Evolutionary conservation across 2,329 filamentous ascomycete species (phyloP).

Genomic region (Alternaria viburni): DNA sequence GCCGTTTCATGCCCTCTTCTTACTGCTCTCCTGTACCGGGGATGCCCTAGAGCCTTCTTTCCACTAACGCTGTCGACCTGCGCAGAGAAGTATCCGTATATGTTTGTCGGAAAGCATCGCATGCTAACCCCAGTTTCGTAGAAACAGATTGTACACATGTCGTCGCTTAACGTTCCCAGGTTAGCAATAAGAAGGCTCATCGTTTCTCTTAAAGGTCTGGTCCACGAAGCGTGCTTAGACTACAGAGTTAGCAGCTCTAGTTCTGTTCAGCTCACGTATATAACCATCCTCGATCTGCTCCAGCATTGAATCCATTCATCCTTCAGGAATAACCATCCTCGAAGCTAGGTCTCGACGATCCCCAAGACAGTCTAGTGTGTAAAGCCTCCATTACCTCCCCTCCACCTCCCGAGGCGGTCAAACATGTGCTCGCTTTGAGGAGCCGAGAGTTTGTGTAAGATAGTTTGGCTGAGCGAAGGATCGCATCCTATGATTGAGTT

Average conservation of each 20-base stretch:
- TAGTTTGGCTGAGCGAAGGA: not conserved
- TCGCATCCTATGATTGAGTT: accelerated
- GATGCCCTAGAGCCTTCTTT: not conserved
- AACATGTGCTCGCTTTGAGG: not conserved
- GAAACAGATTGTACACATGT: not conserved
- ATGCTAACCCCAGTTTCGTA: not conserved
- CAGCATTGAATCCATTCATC: not conserved
- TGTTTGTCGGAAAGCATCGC: not conserved
- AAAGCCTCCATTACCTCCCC: not conserved
- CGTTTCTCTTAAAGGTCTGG: not conserved
- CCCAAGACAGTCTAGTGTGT: not conserved
- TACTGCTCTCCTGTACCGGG: not conserved
- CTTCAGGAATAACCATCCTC: not conserved
- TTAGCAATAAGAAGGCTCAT: not conserved
- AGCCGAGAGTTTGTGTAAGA: not conserved
- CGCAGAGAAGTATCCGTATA: accelerated
- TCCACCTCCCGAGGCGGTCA: not conserved
- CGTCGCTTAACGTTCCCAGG: not conserved
- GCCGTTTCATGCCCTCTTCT: not conserved
- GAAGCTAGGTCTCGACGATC: not conserved
- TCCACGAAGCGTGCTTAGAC: not conserved
- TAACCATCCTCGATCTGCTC: not conserved
- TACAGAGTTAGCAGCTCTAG: not conserved
- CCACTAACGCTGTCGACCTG: not conserved
- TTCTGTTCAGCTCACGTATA: not conserved